Evolutionary conservation across 1,284 basidiomycete species (phyloP).

Genomic region (Boletus semigastroideus): DNA sequence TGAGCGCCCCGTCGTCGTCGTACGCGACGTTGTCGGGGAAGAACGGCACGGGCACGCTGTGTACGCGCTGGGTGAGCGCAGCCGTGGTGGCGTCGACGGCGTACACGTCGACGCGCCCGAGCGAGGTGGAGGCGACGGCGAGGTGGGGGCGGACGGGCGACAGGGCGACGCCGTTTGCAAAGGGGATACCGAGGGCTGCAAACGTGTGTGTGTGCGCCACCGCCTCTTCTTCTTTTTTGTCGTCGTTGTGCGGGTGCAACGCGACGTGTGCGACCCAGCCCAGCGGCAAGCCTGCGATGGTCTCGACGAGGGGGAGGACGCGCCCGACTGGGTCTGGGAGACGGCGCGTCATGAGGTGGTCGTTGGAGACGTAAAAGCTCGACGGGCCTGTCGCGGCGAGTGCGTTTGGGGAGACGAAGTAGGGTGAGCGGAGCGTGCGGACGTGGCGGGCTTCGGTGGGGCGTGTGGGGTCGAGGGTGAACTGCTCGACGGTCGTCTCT

Average conservation of each 20-base stretch:
- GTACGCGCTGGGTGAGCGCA: not conserved
- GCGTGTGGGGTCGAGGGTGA: conserved; percentile 46
- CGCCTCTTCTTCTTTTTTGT: conserved; percentile 20
- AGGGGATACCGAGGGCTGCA: conserved; percentile 50
- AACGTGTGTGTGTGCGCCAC: conserved; percentile 36
- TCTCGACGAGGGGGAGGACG: conserved; percentile 54
- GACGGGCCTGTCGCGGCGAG: conserved; percentile 59
- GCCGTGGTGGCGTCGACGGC: conserved; percentile 32
- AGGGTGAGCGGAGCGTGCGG: conserved; percentile 54
- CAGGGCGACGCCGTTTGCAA: conserved; percentile 66
- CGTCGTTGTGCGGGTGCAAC: conserved; percentile 23
- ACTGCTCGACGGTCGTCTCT: conserved; percentile 63
- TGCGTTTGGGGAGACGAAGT: conserved; percentile 63
- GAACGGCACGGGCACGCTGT: conserved; percentile 55
- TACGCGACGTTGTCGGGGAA: conserved; percentile 60
- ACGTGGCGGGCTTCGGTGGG: conserved; percentile 47
- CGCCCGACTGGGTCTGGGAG: conserved; percentile 49
- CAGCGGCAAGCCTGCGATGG: conserved; percentile 54
- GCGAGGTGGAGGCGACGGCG: conserved; percentile 55
- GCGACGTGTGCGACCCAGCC: conserved; percentile 58
- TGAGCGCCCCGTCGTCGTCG: conserved; percentile 45
- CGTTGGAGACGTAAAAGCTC: conserved; percentile 68
- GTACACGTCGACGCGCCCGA: conserved; percentile 52
- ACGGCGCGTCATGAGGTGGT: conserved; percentile 66
- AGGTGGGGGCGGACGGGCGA: conserved; percentile 49